These are phyloP conservation scores for Mediolabrus comicus DNA, from an alignment of 108 stramenopile species.

Conservation along the genomic window DNA sequence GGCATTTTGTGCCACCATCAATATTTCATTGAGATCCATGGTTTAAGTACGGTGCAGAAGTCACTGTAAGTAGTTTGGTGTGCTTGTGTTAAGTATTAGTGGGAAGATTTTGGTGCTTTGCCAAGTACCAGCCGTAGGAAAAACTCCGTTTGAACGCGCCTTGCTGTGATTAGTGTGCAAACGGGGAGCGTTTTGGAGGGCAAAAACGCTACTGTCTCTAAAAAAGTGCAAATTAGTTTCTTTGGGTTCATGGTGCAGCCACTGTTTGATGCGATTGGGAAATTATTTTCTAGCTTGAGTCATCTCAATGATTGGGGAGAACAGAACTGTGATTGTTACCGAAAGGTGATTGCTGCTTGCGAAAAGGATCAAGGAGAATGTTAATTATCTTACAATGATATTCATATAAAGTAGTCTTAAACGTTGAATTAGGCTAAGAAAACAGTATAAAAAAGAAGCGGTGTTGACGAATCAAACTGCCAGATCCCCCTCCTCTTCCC, in stretches of 20 bases:
- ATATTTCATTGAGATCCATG: too few relatives aligned
- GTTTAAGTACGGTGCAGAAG: too few relatives aligned
- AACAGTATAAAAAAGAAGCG: not conserved
- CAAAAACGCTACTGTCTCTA: constrained; percentile 27
- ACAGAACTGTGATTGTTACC: constrained; percentile 26
- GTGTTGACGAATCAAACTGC: constrained; percentile 15
- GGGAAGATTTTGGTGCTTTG: too few relatives aligned
- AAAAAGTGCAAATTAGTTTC: constrained; percentile 59
- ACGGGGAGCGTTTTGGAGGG: constrained; percentile 44
- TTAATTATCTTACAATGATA: not conserved
- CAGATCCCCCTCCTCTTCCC: constrained; percentile 25
- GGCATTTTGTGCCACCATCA: too few relatives aligned
- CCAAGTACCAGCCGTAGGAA: too few relatives aligned
- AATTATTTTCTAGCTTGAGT: constrained; percentile 32
- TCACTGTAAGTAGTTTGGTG: too few relatives aligned
- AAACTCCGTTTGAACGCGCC: too few relatives aligned
- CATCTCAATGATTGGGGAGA: constrained; percentile 34
- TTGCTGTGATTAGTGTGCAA: too few relatives aligned
- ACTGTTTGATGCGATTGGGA: constrained; percentile 22
- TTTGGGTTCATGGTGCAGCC: constrained; percentile 53
- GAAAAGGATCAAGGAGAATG: not conserved
- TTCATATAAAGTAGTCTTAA: not conserved
- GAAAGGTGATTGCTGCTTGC: constrained; percentile 9
- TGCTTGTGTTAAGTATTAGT: too few relatives aligned
- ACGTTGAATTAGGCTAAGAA: not conserved